These are phyloP conservation scores for Diospyros lotus DNA, from an alignment of 148 eudicot species.

Conservation along the genomic window DNA sequence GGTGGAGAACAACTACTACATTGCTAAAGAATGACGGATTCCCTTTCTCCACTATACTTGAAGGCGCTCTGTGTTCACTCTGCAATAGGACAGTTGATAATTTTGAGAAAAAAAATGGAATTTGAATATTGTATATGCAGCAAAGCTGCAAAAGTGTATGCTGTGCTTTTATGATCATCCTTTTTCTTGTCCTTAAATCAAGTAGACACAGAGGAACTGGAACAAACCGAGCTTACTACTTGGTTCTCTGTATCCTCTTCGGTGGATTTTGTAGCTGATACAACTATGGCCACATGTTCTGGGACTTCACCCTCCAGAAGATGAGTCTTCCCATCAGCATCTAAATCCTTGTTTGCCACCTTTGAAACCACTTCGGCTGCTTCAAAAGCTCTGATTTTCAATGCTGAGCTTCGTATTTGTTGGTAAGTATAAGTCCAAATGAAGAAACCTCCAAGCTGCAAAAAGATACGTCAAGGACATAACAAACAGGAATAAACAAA, in stretches of 20 bases:
- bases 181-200: too few species aligned
- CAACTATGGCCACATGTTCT: slow-evolving; percentile 22
- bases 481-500: too few species aligned
- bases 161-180: too few species aligned
- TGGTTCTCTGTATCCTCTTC: slow-evolving; percentile 24
- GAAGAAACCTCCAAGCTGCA: slow-evolving; percentile 75
- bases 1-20: slow-evolving; percentile 29
- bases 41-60: slow-evolving; percentile 10
- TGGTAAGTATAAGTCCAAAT: slow-evolving; percentile 88
- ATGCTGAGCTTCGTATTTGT: slow-evolving; percentile 46
- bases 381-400: slow-evolving; percentile 32
- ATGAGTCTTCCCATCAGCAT: slow-evolving; percentile 36
- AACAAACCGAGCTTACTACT: slow-evolving; percentile 23
- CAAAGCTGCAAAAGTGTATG: too few species aligned
- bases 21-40: slow-evolving; percentile 25
- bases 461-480: background rate
- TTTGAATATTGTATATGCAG: background rate
- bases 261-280: slow-evolving; percentile 10
- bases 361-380: slow-evolving; percentile 28
- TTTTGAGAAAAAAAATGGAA: slow-evolving; percentile 3
- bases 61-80: slow-evolving; percentile 12
- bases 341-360: slow-evolving; percentile 63
- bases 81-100: slow-evolving; percentile 2
- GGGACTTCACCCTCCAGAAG: slow-evolving; percentile 43
- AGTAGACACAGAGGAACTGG: background rate